Conservation (phyloP, 208 protist species). For the Naegleria gruberi region DNA sequence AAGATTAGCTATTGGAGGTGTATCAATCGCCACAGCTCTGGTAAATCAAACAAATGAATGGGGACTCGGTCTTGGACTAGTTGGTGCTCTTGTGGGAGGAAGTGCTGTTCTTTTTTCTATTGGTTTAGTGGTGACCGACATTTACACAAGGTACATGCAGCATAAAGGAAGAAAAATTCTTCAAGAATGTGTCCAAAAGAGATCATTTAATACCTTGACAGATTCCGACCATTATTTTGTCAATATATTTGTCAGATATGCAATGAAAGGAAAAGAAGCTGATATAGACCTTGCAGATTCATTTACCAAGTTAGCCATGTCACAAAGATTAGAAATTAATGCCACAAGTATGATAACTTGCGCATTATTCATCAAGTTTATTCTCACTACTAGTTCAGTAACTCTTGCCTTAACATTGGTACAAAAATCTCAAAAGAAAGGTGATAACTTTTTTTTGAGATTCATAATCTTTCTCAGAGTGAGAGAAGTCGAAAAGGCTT, state of each 20-base stretch:
- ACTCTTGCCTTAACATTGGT: background rate
- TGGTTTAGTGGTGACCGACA: background rate
- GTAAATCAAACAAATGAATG: background rate
- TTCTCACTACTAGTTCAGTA: background rate
- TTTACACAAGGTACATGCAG: background rate
- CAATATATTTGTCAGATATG: background rate
- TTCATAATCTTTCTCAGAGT: background rate
- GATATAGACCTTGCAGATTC: background rate
- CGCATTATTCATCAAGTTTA: background rate
- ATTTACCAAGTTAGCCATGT: background rate
- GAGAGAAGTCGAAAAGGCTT: background rate
- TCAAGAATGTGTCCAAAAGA: background rate
- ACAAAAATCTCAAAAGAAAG: background rate
- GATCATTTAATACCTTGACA: background rate
- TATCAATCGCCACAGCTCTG: background rate
- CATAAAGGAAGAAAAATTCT: background rate
- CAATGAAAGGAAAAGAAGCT: background rate
- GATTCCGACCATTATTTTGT: background rate
- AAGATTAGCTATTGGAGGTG: background rate
- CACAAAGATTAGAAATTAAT: background rate
- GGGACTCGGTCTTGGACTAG: background rate
- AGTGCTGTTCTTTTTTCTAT: background rate
- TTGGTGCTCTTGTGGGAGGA: background rate
- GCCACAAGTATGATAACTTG: background rate
- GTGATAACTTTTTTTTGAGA: background rate